phyloP scores from a whole-genome alignment of 352 stramenopile species.

The Pythium phragmitis region DNA sequence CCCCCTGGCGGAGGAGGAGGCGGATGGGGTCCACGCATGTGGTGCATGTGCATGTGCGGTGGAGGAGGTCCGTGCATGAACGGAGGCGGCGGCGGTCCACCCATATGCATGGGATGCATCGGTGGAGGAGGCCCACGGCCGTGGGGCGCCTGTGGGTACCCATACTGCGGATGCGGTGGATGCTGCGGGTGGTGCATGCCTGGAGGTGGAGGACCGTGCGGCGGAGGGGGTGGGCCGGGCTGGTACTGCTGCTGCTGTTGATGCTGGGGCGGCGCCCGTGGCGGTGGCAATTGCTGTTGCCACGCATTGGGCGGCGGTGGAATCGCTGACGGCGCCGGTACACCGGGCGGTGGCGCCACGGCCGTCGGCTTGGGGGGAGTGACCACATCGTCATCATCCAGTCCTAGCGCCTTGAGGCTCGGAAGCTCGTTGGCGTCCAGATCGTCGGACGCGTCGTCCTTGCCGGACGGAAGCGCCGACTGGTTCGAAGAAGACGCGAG shows the following conservation, averaged over 20 bases:
- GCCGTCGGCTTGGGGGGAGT: constrained; percentile 18
- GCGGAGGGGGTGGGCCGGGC: constrained; percentile 23
- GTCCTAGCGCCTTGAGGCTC: constrained; percentile 55
- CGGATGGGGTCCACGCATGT: constrained; percentile 37
- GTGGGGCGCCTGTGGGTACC: constrained; percentile 28
- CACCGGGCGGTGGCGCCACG: constrained; percentile 13
- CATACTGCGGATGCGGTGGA: constrained; percentile 14
- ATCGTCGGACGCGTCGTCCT: constrained; percentile 47
- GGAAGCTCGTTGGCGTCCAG: constrained; percentile 71
- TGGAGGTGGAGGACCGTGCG: constrained; percentile 23
- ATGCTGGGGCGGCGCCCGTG: constrained; percentile 3
- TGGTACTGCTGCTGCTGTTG: constrained; percentile 9
- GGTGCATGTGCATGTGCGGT: constrained; percentile 29
- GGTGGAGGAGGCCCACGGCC: constrained; percentile 24
- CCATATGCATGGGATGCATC: constrained; percentile 25
- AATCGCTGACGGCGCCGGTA: constrained; percentile 22
- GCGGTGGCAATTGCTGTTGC: constrained; percentile 16
- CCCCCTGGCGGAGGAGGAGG: constrained; percentile 20
- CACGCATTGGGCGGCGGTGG: constrained; percentile 29
- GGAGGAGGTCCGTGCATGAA: constrained; percentile 1
- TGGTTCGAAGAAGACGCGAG: constrained; percentile 24
- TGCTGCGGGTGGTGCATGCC: constrained; percentile 10
- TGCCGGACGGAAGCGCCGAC: constrained; percentile 30
- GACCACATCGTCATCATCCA: constrained; percentile 66
- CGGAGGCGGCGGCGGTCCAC: constrained; percentile 25